phyloP scores from a whole-genome alignment of 164 flowering plant species.

The Paratinospora sagittata region DNA sequence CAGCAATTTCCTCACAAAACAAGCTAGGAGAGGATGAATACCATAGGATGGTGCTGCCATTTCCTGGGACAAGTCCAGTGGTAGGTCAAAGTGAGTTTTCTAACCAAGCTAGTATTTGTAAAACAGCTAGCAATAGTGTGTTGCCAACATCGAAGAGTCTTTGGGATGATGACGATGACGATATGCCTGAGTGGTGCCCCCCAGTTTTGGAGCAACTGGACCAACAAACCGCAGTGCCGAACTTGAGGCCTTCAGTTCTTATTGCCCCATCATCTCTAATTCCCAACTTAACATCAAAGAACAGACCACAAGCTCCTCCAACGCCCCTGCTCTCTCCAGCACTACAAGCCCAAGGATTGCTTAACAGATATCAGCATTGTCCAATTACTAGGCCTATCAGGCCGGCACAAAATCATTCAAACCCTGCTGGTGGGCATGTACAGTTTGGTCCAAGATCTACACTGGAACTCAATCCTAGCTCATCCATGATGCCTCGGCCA shows the following conservation, averaged over 20 bases:
- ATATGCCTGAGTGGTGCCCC: constrained; percentile 59
- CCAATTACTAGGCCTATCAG: constrained; percentile 9
- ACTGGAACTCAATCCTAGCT: not conserved
- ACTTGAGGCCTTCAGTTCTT: constrained; percentile 8
- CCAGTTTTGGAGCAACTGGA: constrained; percentile 21
- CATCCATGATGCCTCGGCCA: constrained; percentile 11
- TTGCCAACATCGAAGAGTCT: constrained; percentile 15
- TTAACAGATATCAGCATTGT: constrained; percentile 12
- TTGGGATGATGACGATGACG: constrained; percentile 43
- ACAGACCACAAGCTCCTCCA: constrained; percentile 8
- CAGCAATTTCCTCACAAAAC: not conserved
- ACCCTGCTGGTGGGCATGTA: constrained; percentile 8
- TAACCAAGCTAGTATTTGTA: not conserved
- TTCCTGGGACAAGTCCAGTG: not conserved
- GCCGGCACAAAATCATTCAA: constrained; percentile 9
- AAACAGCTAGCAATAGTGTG: not conserved
- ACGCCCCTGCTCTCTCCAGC: not conserved
- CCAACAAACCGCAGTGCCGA: constrained; percentile 6
- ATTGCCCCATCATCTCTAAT: constrained; percentile 4
- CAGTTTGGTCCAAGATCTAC: constrained; percentile 12
- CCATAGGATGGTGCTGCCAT: not conserved
- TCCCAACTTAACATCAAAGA: constrained; percentile 11
- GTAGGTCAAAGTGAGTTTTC: constrained; percentile 5
- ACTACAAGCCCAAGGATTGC: constrained; percentile 8
- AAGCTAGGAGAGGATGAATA: constrained; percentile 7